Evolutionary conservation across 164 flowering plant species (phyloP).

Genomic region (Annona cherimola): DNA sequence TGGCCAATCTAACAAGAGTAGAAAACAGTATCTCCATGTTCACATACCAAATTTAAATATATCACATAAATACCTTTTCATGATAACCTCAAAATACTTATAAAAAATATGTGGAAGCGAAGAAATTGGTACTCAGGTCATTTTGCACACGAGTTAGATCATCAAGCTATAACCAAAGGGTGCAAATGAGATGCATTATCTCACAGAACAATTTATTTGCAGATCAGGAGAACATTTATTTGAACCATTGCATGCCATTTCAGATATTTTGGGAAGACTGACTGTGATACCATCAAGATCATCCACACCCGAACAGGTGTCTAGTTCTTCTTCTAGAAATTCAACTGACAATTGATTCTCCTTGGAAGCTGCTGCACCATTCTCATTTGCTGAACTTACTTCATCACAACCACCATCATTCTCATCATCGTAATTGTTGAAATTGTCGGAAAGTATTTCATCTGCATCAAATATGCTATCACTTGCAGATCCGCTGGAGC

Average conservation of each 20-base stretch:
- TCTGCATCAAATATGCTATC: slow-evolving; percentile 24
- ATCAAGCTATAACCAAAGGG: too few species aligned
- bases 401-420: slow-evolving; percentile 29
- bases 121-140: too few species aligned
- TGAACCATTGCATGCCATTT: neutral
- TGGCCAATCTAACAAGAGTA: too few species aligned
- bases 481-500: slow-evolving; percentile 18
- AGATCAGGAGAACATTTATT: neutral
- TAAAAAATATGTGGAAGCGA: too few species aligned
- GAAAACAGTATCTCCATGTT: too few species aligned
- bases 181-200: neutral
- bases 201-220: neutral
- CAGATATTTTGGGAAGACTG: neutral
- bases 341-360: slow-evolving; percentile 57
- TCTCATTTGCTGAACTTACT: slow-evolving; percentile 16
- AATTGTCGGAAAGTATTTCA: slow-evolving; percentile 17
- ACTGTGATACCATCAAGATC: slow-evolving; percentile 69
- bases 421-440: slow-evolving; percentile 24
- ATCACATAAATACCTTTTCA: too few species aligned
- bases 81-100: too few species aligned
- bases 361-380: slow-evolving; percentile 19
- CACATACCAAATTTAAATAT: too few species aligned
- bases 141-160: too few species aligned
- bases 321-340: slow-evolving; percentile 77
- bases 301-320: slow-evolving; percentile 49